Evolutionary conservation across 345 rosid genomes (phyloP).

Genomic region (Lumnitzera racemosa): DNA sequence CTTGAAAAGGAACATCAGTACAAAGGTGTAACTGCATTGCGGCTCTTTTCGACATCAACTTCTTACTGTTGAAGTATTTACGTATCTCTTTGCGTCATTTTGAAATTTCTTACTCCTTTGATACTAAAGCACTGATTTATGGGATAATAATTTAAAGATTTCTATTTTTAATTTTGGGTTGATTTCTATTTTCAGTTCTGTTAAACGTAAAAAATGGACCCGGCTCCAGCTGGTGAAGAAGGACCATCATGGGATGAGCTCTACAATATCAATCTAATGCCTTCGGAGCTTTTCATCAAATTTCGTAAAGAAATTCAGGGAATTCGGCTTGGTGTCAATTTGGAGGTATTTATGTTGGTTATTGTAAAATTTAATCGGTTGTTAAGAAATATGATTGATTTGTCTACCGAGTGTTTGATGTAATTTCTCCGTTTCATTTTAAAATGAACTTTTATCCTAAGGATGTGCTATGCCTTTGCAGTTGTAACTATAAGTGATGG

Average conservation of each 20-base stretch:
- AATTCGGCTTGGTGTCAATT: conserved; percentile 76
- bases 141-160: too few relatives aligned
- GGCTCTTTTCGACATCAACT: too few relatives aligned
- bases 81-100: too few relatives aligned
- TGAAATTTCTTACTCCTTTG: too few relatives aligned
- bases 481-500: too few relatives aligned
- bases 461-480: too few relatives aligned
- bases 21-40: too few relatives aligned
- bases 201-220: conserved; percentile 29
- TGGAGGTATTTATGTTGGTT: conserved; percentile 42
- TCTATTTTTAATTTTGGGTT: too few relatives aligned
- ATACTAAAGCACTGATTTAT: too few relatives aligned
- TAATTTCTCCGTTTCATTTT: not conserved
- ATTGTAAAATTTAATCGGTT: not conserved
- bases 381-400: not conserved
- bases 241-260: conserved; percentile 83
- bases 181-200: not conserved
- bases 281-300: conserved; percentile 78
- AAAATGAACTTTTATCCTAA: too few relatives aligned
- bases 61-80: too few relatives aligned
- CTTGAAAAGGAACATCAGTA: too few relatives aligned
- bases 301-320: conserved; percentile 84
- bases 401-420: not conserved
- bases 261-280: conserved; percentile 62
- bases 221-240: conserved; percentile 37